Evolutionary conservation across 2,329 filamentous ascomycete genomes (phyloP).

Genomic region (Niveomyces coronatus): DNA sequence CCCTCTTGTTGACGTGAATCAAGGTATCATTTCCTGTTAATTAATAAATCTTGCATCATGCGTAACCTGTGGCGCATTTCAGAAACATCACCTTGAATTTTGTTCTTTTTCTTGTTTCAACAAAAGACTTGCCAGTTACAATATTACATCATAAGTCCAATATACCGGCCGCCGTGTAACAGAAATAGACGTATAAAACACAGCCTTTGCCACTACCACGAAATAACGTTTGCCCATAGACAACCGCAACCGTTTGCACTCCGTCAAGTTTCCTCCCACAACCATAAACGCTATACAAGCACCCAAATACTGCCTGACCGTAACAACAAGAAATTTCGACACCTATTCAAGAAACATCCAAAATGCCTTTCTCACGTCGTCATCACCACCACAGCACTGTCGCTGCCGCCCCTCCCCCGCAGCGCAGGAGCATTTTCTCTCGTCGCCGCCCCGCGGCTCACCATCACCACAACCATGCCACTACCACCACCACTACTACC

Average conservation of each 20-base stretch:
- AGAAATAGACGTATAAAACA: slow-evolving; percentile 1
- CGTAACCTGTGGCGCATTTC: no score
- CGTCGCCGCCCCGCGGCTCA: slow-evolving; percentile 22
- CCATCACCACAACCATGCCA: slow-evolving; percentile 28
- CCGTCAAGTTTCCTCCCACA: neutral
- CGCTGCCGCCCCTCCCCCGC: slow-evolving; percentile 9
- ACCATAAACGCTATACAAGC: no score
- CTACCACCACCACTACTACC: slow-evolving; percentile 32
- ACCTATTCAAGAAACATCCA: slow-evolving; percentile 11
- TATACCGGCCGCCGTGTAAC: no score
- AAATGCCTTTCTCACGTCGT: slow-evolving; percentile 23
- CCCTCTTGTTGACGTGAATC: neutral
- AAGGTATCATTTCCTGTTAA: neutral
- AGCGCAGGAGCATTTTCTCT: slow-evolving; percentile 15
- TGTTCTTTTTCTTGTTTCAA: neutral
- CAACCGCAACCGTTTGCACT: no score
- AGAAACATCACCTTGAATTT: no score
- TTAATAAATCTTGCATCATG: slow-evolving; percentile 1
- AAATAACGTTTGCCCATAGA: no score
- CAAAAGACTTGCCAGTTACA: neutral
- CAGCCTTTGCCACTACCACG: no score
- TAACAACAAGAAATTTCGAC: slow-evolving; percentile 6
- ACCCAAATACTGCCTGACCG: slow-evolving; percentile 1
- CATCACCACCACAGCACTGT: slow-evolving; percentile 12
- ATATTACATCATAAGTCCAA: neutral